Base-by-base conservation (phyloP, 345 rosid genomes). In the Brassica cretica region DNA sequence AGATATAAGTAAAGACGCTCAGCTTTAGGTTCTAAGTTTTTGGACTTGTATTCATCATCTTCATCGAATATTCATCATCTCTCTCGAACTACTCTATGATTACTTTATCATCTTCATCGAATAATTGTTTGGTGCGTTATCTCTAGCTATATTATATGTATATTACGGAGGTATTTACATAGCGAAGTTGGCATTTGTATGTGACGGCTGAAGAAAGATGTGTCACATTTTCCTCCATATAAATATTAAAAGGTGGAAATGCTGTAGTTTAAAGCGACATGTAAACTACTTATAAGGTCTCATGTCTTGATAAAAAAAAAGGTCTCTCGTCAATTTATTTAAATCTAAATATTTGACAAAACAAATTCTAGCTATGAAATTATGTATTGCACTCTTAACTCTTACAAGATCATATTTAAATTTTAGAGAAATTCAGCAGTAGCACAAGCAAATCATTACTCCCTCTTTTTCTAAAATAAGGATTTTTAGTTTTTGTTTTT, bases 91-190 rank as follows among this genome's bases (percentile, higher is more conserved):
- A 76, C 27, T 51, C 69, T 46, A 76, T 69, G 69, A 61, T 69
- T 76, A 68, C 72, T 76, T 27, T 69, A 21, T 69, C 63, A 30
- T 60, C 64, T 62, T 49, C 49, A 69, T 46, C 64, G 80, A 76
- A 76, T 76, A 69, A 68, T 8, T 2, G 69, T 76, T 68, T 76
- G 69, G 74, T 76, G 69, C 9, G 41, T 61, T 46, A 61, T 69
- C 30, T 51, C 56, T 60, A 69, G n/a, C 5, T 27, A 11, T 35
- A 53, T 9, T 37, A 37, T 44, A 12, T 49, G 4, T 35, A 25
- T 46, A 16, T 12, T 18, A 53, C 3, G 9, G 29, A 64, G 2
- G 24, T 63, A 49, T 33, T 12, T 30, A 66, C 35, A 60, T 12
- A 66, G 30, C 15, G 16, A 46, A 12, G 55, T 46, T 46, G 55